These are phyloP conservation scores for Glycyrrhiza uralensis DNA, from an alignment of 306 rosid species.

Conservation along the genomic window DNA sequence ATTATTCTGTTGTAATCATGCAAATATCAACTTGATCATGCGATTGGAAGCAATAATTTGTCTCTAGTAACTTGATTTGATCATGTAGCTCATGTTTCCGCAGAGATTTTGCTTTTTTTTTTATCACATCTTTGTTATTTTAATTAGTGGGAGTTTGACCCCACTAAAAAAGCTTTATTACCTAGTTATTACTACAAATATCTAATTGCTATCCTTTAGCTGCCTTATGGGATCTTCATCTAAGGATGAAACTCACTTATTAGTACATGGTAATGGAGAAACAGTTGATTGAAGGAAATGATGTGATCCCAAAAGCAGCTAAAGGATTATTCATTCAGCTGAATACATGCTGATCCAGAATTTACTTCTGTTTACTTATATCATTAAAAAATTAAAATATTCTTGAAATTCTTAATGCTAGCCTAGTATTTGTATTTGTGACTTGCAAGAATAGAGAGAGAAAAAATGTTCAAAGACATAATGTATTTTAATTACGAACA, in stretches of 20 bases:
- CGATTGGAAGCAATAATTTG: slow-evolving; percentile 16
- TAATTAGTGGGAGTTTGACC: too few species aligned
- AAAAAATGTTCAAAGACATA: background rate
- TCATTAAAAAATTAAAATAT: background rate
- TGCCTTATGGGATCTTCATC: background rate
- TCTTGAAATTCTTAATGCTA: background rate
- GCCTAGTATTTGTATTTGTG: background rate
- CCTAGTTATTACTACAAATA: background rate
- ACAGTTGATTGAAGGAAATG: background rate
- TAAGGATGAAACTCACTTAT: background rate
- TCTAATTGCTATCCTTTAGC: background rate
- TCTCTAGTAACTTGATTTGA: background rate
- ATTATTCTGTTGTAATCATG: slow-evolving; percentile 2
- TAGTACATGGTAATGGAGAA: background rate
- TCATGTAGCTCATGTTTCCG: too few species aligned
- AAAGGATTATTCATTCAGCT: background rate
- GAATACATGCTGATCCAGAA: slow-evolving; percentile 4
- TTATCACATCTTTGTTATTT: too few species aligned
- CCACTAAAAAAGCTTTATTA: background rate
- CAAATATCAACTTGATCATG: slow-evolving; percentile 24
- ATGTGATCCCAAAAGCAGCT: background rate
- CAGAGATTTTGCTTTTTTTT: too few species aligned
- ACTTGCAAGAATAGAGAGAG: background rate
- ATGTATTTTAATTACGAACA: background rate
- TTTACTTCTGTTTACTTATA: background rate